Evolutionary conservation across 257 asterid genomes (phyloP).

Genomic region (Solanum rostratum): DNA sequence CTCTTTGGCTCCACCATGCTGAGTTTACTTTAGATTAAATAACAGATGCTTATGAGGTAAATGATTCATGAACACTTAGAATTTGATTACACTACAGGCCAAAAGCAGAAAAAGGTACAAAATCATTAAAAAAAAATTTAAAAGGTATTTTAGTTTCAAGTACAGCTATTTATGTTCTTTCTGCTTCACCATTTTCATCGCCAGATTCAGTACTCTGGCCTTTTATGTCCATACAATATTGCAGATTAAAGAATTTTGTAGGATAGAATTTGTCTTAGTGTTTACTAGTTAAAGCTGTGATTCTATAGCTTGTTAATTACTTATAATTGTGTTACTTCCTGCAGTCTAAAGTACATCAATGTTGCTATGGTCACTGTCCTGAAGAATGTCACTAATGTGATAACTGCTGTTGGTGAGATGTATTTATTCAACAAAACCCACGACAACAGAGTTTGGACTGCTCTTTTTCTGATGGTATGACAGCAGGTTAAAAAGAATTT

Average conservation of each 20-base stretch:
- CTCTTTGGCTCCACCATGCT: neutral
- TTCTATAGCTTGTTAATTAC: neutral
- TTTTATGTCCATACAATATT: neutral
- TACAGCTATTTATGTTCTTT: neutral
- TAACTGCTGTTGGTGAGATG: conserved; percentile 96
- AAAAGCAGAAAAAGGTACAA: neutral
- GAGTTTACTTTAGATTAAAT: neutral
- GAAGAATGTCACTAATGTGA: conserved; percentile 94
- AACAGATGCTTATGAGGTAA: neutral
- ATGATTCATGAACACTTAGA: neutral
- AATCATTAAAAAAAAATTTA: neutral
- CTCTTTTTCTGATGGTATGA: conserved; percentile 90
- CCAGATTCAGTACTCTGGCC: neutral
- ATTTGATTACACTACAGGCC: neutral
- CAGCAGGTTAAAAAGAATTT: neutral
- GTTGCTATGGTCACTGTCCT: conserved; percentile 99
- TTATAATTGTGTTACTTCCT: neutral
- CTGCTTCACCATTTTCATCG: neutral
- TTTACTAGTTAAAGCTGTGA: neutral
- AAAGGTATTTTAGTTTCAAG: neutral
- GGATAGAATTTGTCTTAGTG: neutral
- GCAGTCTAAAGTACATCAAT: conserved; percentile 83
- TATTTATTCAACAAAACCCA: conserved; percentile 86
- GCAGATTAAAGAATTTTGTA: neutral
- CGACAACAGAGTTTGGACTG: conserved; percentile 89